A percentile compares a stretch with the other conserved stretches of the same genome.
phyloP scores from a whole-genome alignment of 169 alveolate genomes.

The Plasmodium cynomolgi region DNA sequence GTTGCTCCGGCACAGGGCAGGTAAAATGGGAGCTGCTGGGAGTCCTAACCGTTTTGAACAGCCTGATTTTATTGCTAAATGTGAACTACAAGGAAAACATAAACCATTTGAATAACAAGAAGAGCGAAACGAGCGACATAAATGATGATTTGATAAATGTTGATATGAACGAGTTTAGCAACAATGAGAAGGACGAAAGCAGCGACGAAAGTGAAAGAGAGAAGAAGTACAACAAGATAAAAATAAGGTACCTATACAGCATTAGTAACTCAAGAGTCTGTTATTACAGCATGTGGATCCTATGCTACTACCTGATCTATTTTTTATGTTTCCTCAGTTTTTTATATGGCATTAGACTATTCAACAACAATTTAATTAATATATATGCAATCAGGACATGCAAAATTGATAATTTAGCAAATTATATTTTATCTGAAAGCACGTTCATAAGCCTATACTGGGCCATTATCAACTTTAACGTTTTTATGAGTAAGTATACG shows the following conservation, averaged over 20 bases:
- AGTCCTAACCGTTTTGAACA: slow-evolving; percentile 39
- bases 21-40: slow-evolving; percentile 71
- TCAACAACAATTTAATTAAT: slow-evolving; percentile 64
- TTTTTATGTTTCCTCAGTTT: slow-evolving; percentile 67
- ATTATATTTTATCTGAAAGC: slow-evolving; percentile 69
- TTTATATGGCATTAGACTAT: slow-evolving; percentile 70
- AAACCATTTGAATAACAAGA: slow-evolving; percentile 38
- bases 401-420: slow-evolving; percentile 35
- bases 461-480: slow-evolving; percentile 63
- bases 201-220: slow-evolving; percentile 67
- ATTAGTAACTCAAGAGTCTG: slow-evolving; percentile 57
- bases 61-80: slow-evolving; percentile 31
- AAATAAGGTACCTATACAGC: slow-evolving; percentile 38
- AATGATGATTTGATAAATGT: slow-evolving; percentile 73
- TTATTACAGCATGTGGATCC: slow-evolving; percentile 67
- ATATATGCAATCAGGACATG: slow-evolving; percentile 73
- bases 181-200: slow-evolving; percentile 72
- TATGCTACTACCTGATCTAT: slow-evolving; percentile 61
- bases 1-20: slow-evolving; percentile 62
- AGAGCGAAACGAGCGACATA: slow-evolving; percentile 65
- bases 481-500: slow-evolving; percentile 68
- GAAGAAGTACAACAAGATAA: slow-evolving; percentile 44
- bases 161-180: slow-evolving; percentile 66
- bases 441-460: slow-evolving; percentile 67
- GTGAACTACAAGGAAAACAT: slow-evolving; percentile 63